These are phyloP conservation scores for Vitis labrusca DNA, from an alignment of 164 flowering plant genomes.

Conservation along the genomic window DNA sequence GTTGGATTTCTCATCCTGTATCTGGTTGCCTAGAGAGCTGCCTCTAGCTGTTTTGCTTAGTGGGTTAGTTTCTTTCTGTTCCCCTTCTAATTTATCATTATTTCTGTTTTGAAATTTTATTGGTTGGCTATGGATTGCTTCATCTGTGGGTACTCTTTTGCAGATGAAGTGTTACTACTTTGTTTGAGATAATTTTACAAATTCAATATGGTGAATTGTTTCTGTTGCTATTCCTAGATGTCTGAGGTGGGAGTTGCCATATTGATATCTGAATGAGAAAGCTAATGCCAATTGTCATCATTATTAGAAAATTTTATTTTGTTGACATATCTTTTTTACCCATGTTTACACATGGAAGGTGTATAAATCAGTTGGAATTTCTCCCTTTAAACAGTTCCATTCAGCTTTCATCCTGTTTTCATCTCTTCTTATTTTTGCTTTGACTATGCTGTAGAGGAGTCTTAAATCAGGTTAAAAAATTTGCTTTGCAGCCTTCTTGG, in stretches of 20 bases:
- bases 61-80: conserved; percentile 1
- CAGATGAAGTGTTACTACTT: not conserved
- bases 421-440: not conserved
- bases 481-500: too few relatives aligned
- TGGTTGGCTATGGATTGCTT: conserved; percentile 12
- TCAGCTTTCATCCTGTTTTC: not conserved
- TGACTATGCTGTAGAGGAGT: too few relatives aligned
- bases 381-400: not conserved
- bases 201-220: not conserved
- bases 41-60: not conserved
- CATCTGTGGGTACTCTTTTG: not conserved
- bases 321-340: not conserved
- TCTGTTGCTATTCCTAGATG: not conserved
- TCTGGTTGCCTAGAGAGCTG: conserved; percentile 9
- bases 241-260: too few relatives aligned
- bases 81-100: not conserved
- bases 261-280: too few relatives aligned
- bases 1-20: conserved; percentile 3
- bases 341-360: not conserved
- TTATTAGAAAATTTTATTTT: not conserved
- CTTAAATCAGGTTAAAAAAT: too few relatives aligned
- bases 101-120: not conserved
- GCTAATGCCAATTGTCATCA: not conserved
- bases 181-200: not conserved
- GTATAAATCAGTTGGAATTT: not conserved